phyloP scores from a whole-genome alignment of 2,329 filamentous ascomycete species.

The Monosporascus sp. region DNA sequence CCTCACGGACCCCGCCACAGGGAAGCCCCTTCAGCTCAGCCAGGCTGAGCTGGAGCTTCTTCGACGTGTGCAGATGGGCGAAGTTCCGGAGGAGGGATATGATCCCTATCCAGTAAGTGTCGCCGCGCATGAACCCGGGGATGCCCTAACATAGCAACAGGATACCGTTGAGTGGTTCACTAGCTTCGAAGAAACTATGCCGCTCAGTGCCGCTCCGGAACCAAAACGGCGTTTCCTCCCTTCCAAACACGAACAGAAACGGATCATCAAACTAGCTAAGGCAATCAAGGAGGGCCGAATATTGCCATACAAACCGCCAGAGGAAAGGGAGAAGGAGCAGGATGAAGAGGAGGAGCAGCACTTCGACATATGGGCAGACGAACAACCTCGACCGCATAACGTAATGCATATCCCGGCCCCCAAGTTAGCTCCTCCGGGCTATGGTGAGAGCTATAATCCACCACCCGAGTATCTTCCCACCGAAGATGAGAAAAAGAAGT shows the following conservation, averaged over 20 bases:
- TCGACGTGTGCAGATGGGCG: slow-evolving; percentile 81
- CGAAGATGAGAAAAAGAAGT: slow-evolving; percentile 74
- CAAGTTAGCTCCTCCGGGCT: slow-evolving; percentile 87
- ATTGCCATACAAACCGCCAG: slow-evolving; percentile 76
- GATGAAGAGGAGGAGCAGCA: slow-evolving; percentile 65
- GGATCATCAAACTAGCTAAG: slow-evolving; percentile 94
- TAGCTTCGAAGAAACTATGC: slow-evolving; percentile 86
- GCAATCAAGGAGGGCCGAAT: slow-evolving; percentile 94
- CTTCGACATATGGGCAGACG: slow-evolving; percentile 94
- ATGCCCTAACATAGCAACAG: slow-evolving; percentile 29
- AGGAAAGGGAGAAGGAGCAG: slow-evolving; percentile 62
- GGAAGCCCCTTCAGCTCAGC: slow-evolving; percentile 83
- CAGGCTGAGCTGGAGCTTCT: slow-evolving; percentile 85
- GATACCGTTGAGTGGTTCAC: slow-evolving; percentile 94
- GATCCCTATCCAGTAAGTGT: slow-evolving; percentile 76
- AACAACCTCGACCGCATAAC: slow-evolving; percentile 75
- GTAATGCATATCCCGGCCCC: slow-evolving; percentile 93
- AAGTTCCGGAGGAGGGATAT: slow-evolving; percentile 81
- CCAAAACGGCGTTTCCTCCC: slow-evolving; percentile 94
- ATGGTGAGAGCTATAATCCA: slow-evolving; percentile 94
- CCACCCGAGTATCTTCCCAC: slow-evolving; percentile 90
- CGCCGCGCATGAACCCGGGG: not conserved
- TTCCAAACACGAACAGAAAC: slow-evolving; percentile 94
- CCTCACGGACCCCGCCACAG: slow-evolving; percentile 87
- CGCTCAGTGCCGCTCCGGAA: slow-evolving; percentile 87